Base-by-base conservation (phyloP, 164 flowering plant genomes). In the Stephania japonica region DNA sequence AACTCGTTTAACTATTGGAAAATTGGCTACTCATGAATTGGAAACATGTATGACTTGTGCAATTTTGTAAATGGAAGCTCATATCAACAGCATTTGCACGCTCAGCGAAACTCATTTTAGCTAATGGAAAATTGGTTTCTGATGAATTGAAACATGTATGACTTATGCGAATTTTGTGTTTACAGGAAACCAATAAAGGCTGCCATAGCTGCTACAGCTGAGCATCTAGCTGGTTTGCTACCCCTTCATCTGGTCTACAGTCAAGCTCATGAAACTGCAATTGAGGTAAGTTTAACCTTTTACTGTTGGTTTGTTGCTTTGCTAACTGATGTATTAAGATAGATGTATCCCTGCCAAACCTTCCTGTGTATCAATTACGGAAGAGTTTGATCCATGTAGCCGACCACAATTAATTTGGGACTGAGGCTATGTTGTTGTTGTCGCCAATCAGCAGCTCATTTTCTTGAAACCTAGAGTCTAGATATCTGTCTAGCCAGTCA, bases 161-260 rank as follows among this genome's bases (percentile, higher is more conserved):
- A 72, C 56, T 42, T 43, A 63, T 72, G 23, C 0, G n/a, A 11
- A 25, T 69, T 72, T 69, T 41, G 75, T 79, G 70, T 81, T 53
- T 69, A 14, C 82, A 95, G 99, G 89, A 83, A 84, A 78, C 98
- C 99, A n/a, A 77, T 90, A 42, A 96, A 96, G 86, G 94, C 99
- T 85, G 97, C 95, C 59, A 56, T 93, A 75, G 92, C 97, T 83
- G 88, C 98, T 83, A 87, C 90, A 76, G 83, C 97, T 73, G 98
- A 91, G 77, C 99, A 93, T 85, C 83, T 93, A 32, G 97, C 98
- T 73, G 99, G 99, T 75, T 82, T 96, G 85, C 92, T 96, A 80
- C 98, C 99, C 56, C 94, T 86, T 81, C 98, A 93, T 81, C 91
- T 96, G 76, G 93, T 88, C 70, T 90, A 96, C 83, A 92, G 99